These are phyloP conservation scores for Polyporus arcularius DNA, from an alignment of 768 basidiomycete species.

Conservation along the genomic window DNA sequence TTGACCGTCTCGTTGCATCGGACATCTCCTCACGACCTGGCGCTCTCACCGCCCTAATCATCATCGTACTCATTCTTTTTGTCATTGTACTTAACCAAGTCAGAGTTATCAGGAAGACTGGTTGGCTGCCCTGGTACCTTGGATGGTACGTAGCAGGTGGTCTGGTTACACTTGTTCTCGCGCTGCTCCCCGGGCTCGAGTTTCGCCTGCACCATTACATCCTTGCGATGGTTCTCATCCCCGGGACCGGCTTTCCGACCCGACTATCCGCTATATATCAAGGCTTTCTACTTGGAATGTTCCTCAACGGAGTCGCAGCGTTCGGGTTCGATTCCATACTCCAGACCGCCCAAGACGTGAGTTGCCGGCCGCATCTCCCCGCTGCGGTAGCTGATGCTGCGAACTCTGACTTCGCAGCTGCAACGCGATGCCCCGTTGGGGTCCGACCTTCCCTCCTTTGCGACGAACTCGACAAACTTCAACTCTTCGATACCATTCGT, in stretches of 20 bases:
- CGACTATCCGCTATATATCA: conserved; percentile 78
- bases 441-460: conserved; percentile 66
- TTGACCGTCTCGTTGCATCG: conserved; percentile 69
- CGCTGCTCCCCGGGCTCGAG: conserved; percentile 65
- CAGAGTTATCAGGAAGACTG: conserved; percentile 81
- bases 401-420: conserved; percentile 48
- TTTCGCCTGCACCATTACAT: conserved; percentile 86
- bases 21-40: conserved; percentile 69
- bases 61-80: conserved; percentile 64
- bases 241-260: conserved; percentile 81
- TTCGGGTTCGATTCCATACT: conserved; percentile 82
- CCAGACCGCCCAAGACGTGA: conserved; percentile 70
- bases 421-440: conserved; percentile 71
- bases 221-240: conserved; percentile 70
- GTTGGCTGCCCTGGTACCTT: conserved; percentile 77
- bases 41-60: conserved; percentile 64
- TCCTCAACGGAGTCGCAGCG: conserved; percentile 75
- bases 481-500: conserved; percentile 52
- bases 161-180: conserved; percentile 63
- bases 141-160: conserved; percentile 74
- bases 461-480: conserved; percentile 74
- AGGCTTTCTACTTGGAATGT: conserved; percentile 80
- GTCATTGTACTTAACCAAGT: conserved; percentile 71
- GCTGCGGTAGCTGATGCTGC: conserved; percentile 10
- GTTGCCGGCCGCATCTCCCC: conserved; percentile 22